A percentile compares a stretch with the other conserved stretches of the same genome.
These are phyloP conservation scores for Colletotrichum sublineola DNA, from an alignment of 2,329 filamentous ascomycete species.

Conservation along the genomic window DNA sequence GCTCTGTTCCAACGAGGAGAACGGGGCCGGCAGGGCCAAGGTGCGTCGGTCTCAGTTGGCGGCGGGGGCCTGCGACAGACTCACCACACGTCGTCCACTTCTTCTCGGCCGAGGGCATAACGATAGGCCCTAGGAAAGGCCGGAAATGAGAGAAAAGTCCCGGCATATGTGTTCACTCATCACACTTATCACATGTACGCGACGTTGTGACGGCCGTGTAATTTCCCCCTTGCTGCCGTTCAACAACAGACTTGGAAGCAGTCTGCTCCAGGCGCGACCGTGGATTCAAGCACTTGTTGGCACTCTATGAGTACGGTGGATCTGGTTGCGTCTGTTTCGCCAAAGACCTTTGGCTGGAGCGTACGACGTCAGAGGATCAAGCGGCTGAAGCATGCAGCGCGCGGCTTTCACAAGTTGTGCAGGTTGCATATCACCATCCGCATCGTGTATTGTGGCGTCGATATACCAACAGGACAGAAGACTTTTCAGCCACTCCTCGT, in stretches of 20 bases:
- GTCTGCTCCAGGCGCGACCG: conserved; percentile 18
- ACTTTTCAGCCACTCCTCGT: not conserved
- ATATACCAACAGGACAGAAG: too few species aligned
- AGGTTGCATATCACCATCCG: conserved; percentile 5
- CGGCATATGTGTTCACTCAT: conserved; percentile 1
- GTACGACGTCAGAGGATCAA: not conserved
- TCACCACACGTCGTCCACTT: not conserved
- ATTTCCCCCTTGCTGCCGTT: conserved; percentile 20
- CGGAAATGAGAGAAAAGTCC: not conserved
- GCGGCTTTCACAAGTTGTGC: not conserved
- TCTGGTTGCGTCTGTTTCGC: not conserved
- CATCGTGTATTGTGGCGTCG: not conserved
- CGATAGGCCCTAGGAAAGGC: not conserved
- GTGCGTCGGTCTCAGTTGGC: not conserved
- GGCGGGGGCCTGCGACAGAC: not conserved
- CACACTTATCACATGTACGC: conserved; percentile 28
- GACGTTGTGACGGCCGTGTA: conserved; percentile 3
- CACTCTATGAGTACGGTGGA: not conserved
- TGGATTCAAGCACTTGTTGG: not conserved
- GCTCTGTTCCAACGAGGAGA: not conserved
- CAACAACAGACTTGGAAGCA: conserved; percentile 3
- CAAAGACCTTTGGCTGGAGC: not conserved
- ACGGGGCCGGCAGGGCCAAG: not conserved
- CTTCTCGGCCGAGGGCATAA: not conserved
- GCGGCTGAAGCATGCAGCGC: not conserved